Evolutionary conservation across 768 basidiomycete species (phyloP), one percentile per base, ranked within the genome.

Genomic region (Termitomyces sp.): DNA sequence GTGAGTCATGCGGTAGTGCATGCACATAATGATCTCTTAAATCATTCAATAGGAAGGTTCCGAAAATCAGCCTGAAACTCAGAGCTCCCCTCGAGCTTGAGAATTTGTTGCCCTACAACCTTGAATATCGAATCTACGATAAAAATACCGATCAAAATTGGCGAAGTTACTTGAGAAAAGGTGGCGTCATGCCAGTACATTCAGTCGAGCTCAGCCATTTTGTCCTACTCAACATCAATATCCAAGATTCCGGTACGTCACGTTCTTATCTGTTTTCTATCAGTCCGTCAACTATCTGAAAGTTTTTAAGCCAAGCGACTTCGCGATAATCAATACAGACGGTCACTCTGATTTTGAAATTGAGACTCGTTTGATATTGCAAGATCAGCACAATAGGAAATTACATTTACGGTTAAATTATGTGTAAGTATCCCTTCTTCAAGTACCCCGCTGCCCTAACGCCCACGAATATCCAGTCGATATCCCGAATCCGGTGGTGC

Each of bases 41-140:
- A 23, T 18, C 23, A 20, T 58, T 47, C 2, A 46, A 1, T 68
- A 97, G 94, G 59, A 86, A 84, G 72, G 88, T 89, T 63, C 96
- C 97, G 2, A 89, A 86, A 70, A 84, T 98, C 59, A 86, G 84
- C 49, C 78, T 99, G 52, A 88, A 85, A 60, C 84, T 99, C 48
- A 87, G 93, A 38, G 94, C 97, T 14, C 97, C 97, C 0, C 79
- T 99, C 30, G 96, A 99, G 68, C 76, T 99, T 10, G 96, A 99
- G 73, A 99, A 99, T 69, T 76, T 98, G 20, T 75, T 98, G 26
- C 97, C 97, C 0, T 97, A 88, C 74, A 94, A 98, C 66, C 73
- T 98, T 53, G 88, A 94, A 66, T 99, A 97, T 75, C 84, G 94
- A n/a, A 90, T 98, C 36, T 98, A 94, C 64, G 95, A 99, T 78